A percentile compares a stretch with the other conserved stretches of the same genome.
phyloP scores from a whole-genome alignment of 306 rosid species.

The Cucumis sativus region Cucumber_9930_V3 NC_026658.2:4398001-4398500 shows the following conservation, averaged over 20 bases:
- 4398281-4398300: conserved; percentile 53
- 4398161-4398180: neutral
- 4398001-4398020: neutral
- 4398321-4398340: conserved; percentile 58
- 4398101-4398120: neutral
- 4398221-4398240: neutral
- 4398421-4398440: neutral
- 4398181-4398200: neutral
- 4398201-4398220: neutral
- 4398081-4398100: neutral
- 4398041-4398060: neutral
- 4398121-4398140: neutral
- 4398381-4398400: neutral
- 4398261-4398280: neutral
- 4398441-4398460: neutral
- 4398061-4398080: neutral
- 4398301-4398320: conserved; percentile 63
- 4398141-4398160: neutral
- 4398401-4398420: neutral
- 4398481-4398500: neutral
- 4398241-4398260: neutral
- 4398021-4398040: neutral
- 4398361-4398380: conserved; percentile 17
- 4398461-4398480: neutral
- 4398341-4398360: conserved; percentile 83